phyloP scores from a whole-genome alignment of 108 stramenopile genomes.

The Stephanodiscus triporus region DNA sequence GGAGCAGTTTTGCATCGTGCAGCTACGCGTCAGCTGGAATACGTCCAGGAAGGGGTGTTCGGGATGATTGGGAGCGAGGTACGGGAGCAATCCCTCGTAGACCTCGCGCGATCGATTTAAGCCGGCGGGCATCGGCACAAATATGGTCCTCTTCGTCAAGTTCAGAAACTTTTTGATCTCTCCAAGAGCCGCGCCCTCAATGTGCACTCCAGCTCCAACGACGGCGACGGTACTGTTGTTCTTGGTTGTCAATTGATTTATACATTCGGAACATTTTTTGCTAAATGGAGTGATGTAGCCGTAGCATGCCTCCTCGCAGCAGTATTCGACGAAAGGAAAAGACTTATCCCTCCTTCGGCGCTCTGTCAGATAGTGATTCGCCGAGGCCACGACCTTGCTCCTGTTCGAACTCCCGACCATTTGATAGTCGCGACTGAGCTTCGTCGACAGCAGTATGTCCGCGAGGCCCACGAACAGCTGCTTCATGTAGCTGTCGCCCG shows the following conservation, averaged over 20 bases:
- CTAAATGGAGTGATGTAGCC: background rate
- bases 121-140: background rate
- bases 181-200: background rate
- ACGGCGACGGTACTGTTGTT: background rate
- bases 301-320: conserved; percentile 8
- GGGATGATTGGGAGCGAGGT: conserved; percentile 8
- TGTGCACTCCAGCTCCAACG: conserved; percentile 14
- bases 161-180: conserved; percentile 7
- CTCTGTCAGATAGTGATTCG: background rate
- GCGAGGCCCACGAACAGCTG: conserved; percentile 26
- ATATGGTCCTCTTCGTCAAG: background rate
- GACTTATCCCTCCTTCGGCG: background rate
- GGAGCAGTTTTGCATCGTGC: conserved; percentile 32
- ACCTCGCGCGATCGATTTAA: no score
- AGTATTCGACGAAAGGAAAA: conserved; percentile 7
- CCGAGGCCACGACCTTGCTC: background rate
- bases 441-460: conserved; percentile 22
- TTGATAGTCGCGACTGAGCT: conserved; percentile 10
- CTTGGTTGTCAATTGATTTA: background rate
- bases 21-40: conserved; percentile 14
- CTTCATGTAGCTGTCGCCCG: conserved; percentile 36
- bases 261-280: conserved; percentile 3
- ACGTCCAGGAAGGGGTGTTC: conserved; percentile 23
- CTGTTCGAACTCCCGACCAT: background rate
- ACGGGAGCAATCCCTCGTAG: background rate